Conservation (phyloP, 768 basidiomycete species). For the Myochromella boudieri region DNA sequence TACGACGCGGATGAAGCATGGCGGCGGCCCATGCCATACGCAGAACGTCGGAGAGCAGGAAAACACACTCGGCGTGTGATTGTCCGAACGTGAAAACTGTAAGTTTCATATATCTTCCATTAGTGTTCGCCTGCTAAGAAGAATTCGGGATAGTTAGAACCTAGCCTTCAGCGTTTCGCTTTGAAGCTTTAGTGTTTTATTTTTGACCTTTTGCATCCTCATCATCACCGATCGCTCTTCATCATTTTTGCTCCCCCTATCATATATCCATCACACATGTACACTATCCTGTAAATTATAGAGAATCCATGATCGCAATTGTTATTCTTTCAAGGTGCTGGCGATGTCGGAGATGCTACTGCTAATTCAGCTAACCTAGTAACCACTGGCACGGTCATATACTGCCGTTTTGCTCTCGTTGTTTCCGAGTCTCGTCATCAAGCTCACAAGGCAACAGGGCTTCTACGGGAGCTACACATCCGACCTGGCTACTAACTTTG, state of each 20-base stretch:
- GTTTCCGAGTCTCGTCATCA: constrained; percentile 7
- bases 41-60: constrained; percentile 73
- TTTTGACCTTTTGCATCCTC: constrained; percentile 11
- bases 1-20: constrained; percentile 69
- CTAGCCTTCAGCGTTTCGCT: constrained; percentile 1
- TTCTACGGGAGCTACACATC: constrained; percentile 10
- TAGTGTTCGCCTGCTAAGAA: constrained; percentile 7
- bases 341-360: too few species aligned
- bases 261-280: background rate
- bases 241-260: background rate
- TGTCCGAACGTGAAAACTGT: constrained; percentile 42
- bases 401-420: background rate
- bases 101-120: constrained; percentile 5
- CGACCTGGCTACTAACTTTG: constrained; percentile 11
- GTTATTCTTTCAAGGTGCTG: too few species aligned
- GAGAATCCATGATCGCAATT: too few species aligned
- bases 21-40: constrained; percentile 70
- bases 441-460: constrained; percentile 15
- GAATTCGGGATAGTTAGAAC: constrained; percentile 12
- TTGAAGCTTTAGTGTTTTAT: constrained; percentile 12
- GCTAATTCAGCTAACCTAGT: too few species aligned
- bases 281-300: background rate
- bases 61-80: constrained; percentile 79
- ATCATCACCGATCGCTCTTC: constrained; percentile 8
- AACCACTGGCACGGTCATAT: background rate